phyloP scores from a whole-genome alignment of 371 early-diverging fungal genomes.

The Synchytrium microbalum region DNA sequence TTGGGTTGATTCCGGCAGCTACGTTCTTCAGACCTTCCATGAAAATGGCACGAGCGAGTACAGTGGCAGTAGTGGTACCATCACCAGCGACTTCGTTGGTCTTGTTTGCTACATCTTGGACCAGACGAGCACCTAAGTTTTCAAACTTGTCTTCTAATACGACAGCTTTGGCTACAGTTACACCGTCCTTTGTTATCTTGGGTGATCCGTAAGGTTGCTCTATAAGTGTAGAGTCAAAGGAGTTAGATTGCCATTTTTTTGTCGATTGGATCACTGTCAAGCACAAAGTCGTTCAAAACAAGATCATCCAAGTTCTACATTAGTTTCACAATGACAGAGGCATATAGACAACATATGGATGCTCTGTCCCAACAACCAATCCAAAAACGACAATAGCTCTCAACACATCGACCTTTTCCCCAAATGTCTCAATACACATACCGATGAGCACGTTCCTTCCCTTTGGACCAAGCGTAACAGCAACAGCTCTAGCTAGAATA shows the following conservation, averaged over 20 bases:
- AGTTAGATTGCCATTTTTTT: no score
- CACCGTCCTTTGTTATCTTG: slow-evolving; percentile 99
- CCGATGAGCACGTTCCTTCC: slow-evolving; percentile 94
- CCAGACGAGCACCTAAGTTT: slow-evolving; percentile 94
- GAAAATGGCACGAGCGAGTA: slow-evolving; percentile 95
- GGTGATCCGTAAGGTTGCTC: slow-evolving; percentile 95
- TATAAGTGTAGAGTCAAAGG: no score
- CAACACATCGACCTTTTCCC: no score
- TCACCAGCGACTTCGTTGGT: slow-evolving; percentile 98
- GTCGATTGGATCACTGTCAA: slow-evolving; percentile 4
- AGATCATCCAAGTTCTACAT: no score
- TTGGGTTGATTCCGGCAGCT: slow-evolving; percentile 97
- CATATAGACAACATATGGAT: no score
- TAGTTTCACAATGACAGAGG: no score
- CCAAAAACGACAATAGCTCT: no score
- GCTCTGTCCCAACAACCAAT: no score
- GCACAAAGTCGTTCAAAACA: slow-evolving; percentile 6
- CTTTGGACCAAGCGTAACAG: slow-evolving; percentile 96
- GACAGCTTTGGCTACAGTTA: slow-evolving; percentile 96
- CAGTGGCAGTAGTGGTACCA: slow-evolving; percentile 98
- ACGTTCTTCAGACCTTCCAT: slow-evolving; percentile 97
- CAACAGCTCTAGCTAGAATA: slow-evolving; percentile 92
- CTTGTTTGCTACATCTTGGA: slow-evolving; percentile 98
- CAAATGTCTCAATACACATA: no score
- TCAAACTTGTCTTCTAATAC: slow-evolving; percentile 90